A percentile compares a stretch with the other conserved stretches of the same genome.
phyloP scores from a whole-genome alignment of 139 green algal genomes.

The Chlorella vulgaris region DNA sequence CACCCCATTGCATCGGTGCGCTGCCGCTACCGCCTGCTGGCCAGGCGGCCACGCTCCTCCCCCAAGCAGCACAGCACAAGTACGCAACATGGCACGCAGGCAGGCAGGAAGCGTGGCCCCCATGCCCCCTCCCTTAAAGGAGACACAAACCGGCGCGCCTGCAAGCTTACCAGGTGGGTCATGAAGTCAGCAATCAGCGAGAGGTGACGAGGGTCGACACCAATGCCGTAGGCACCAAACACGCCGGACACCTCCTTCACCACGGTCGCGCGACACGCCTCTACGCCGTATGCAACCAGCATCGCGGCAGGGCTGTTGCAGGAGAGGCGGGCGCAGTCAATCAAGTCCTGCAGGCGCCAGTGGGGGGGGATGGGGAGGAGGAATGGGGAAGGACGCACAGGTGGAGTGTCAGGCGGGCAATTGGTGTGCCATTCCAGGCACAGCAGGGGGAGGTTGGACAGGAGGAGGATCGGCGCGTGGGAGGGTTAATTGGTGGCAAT shows the following conservation, averaged over 20 bases:
- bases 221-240: conserved; percentile 98
- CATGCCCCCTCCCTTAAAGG: too few relatives aligned
- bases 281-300: conserved; percentile 85
- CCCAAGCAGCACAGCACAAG: too few relatives aligned
- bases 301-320: conserved; percentile 84
- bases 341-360: conserved; percentile 36
- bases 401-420: neutral
- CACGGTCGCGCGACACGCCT: conserved; percentile 91
- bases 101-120: too few relatives aligned
- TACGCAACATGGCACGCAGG: too few relatives aligned
- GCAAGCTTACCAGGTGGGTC: conserved; percentile 83
- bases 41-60: too few relatives aligned
- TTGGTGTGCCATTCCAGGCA: too few relatives aligned
- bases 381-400: neutral
- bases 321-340: conserved; percentile 57
- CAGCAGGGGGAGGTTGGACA: too few relatives aligned
- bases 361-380: neutral
- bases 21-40: too few relatives aligned
- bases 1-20: too few relatives aligned
- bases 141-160: too few relatives aligned
- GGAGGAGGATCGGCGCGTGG: too few relatives aligned
- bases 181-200: conserved; percentile 97
- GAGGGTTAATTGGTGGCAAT: too few relatives aligned
- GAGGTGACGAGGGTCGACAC: conserved; percentile 93
- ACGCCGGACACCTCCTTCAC: conserved; percentile 81